These are phyloP conservation scores for Russula dissimulans DNA, from an alignment of 768 basidiomycete genomes.

Conservation along the genomic window DNA sequence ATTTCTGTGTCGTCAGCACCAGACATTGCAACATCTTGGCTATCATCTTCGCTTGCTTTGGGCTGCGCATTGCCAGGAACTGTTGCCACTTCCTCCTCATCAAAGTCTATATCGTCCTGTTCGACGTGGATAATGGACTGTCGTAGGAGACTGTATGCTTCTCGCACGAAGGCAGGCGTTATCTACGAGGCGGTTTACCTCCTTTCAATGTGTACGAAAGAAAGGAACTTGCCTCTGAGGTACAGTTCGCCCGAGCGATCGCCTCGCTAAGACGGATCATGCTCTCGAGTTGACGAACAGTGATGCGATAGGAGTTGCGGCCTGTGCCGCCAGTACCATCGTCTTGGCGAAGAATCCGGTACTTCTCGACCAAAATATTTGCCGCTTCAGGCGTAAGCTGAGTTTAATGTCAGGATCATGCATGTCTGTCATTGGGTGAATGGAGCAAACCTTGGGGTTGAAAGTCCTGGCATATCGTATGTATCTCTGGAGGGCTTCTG, in stretches of 20 bases:
- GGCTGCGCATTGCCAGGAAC: slow-evolving; percentile 36
- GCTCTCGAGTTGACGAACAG: slow-evolving; percentile 94
- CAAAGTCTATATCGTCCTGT: slow-evolving; percentile 96
- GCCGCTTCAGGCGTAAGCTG: slow-evolving; percentile 91
- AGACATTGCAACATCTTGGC: slow-evolving; percentile 56
- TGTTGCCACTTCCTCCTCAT: slow-evolving; percentile 73
- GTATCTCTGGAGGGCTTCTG: slow-evolving; percentile 92
- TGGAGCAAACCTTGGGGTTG: slow-evolving; percentile 72
- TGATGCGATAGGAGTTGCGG: slow-evolving; percentile 91
- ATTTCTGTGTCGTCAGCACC: slow-evolving; percentile 48
- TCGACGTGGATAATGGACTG: slow-evolving; percentile 99
- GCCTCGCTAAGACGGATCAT: slow-evolving; percentile 98
- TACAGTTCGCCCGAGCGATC: slow-evolving; percentile 94
- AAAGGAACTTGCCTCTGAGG: slow-evolving; percentile 56
- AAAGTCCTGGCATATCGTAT: slow-evolving; percentile 97
- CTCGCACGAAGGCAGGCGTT: slow-evolving; percentile 86
- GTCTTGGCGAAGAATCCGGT: slow-evolving; percentile 84
- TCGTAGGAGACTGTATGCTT: slow-evolving; percentile 86
- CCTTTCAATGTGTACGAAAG: neutral
- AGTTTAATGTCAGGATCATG: slow-evolving; percentile 7
- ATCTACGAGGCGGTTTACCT: slow-evolving; percentile 46
- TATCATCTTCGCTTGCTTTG: slow-evolving; percentile 36
- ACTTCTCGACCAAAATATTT: slow-evolving; percentile 90
- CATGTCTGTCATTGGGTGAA: neutral
- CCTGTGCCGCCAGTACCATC: slow-evolving; percentile 85